Conservation (phyloP, 257 asterid species). For the Oldenlandia corymbosa region DNA sequence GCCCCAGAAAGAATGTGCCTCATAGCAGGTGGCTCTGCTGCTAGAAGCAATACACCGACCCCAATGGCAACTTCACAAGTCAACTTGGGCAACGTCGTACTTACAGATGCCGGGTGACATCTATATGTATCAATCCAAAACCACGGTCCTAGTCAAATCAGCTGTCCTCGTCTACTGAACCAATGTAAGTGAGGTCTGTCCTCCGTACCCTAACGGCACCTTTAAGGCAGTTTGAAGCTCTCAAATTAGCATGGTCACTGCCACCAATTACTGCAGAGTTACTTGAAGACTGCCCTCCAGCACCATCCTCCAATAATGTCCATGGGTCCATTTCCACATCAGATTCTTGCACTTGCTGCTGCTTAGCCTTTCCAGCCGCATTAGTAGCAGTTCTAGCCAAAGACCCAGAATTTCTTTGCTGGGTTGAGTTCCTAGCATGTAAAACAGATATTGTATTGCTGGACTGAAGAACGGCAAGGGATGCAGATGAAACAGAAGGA, state of each 20-base stretch:
- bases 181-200: conserved; percentile 77
- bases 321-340: conserved; percentile 68
- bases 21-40: conserved; percentile 32
- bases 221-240: conserved; percentile 69
- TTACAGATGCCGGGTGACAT: conserved; percentile 21
- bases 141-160: conserved; percentile 31
- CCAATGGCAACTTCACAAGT: conserved; percentile 13
- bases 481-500: conserved; percentile 58
- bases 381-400: conserved; percentile 44
- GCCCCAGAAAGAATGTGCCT: conserved; percentile 41
- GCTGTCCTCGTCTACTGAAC: conserved; percentile 86
- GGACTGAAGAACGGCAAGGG: conserved; percentile 63
- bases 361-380: conserved; percentile 47
- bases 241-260: conserved; percentile 57
- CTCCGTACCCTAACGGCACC: conserved; percentile 82
- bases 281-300: conserved; percentile 61
- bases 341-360: conserved; percentile 43
- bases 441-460: conserved; percentile 45
- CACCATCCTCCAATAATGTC: conserved; percentile 93
- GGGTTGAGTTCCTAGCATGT: conserved; percentile 38
- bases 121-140: conserved; percentile 19
- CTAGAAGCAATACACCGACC: conserved; percentile 23
- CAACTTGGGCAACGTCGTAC: not conserved
- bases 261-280: conserved; percentile 40
- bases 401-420: conserved; percentile 47